Evolutionary conservation across 352 stramenopile species (phyloP).

Genomic region (Globisporangium nagaii): DNA sequence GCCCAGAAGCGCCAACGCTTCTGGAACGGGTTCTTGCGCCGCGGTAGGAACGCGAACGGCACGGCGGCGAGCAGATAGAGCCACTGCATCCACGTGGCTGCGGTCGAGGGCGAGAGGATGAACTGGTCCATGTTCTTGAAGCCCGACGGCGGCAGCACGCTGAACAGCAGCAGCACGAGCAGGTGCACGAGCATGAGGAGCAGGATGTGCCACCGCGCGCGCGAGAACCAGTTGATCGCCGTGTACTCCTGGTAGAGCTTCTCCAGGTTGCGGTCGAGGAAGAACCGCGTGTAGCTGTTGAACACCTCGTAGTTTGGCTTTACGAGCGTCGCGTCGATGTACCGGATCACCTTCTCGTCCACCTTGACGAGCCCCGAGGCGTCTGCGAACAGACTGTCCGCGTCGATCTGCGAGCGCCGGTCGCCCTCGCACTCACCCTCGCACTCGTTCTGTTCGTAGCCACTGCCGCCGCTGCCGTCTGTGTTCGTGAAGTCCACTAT

Average conservation of each 20-base stretch:
- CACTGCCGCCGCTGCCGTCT: not conserved
- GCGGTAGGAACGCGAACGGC: constrained; percentile 70
- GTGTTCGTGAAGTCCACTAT: not conserved
- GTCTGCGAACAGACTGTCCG: not conserved
- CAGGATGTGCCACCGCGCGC: constrained; percentile 65
- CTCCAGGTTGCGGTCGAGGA: constrained; percentile 71
- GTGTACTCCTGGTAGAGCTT: constrained; percentile 84
- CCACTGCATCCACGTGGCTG: constrained; percentile 58
- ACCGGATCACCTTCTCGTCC: constrained; percentile 55
- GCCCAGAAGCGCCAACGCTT: constrained; percentile 68
- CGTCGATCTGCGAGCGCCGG: not conserved
- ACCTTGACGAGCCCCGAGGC: constrained; percentile 8
- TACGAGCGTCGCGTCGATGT: constrained; percentile 69
- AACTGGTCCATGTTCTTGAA: constrained; percentile 71
- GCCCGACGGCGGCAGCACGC: constrained; percentile 47
- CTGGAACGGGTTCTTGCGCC: constrained; percentile 64
- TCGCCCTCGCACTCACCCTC: not conserved
- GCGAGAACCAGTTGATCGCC: constrained; percentile 72
- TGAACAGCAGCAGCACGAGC: constrained; percentile 62
- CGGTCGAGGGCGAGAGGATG: constrained; percentile 34
- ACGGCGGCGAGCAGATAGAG: constrained; percentile 62
- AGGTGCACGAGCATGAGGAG: constrained; percentile 71
- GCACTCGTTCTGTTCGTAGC: not conserved
- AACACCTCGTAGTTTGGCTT: constrained; percentile 71
- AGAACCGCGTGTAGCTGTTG: constrained; percentile 76